Base-by-base conservation (phyloP, 306 rosid genomes). In the Vicia villosa region DNA sequence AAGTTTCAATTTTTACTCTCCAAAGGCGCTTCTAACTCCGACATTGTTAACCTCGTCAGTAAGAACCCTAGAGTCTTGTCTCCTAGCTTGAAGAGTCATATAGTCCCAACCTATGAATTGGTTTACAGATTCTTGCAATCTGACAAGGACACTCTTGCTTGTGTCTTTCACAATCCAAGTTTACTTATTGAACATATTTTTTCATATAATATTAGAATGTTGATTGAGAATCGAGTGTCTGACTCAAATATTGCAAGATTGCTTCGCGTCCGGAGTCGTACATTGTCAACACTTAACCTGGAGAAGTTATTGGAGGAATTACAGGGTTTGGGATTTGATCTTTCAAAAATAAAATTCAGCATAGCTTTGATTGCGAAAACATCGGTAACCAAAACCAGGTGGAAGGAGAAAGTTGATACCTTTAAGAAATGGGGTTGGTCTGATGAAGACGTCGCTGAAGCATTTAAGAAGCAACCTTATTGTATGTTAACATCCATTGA, bases 401-500 rank as follows among this genome's bases (percentile, higher is more conserved):
- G 84, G 86, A 54, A 83, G 11, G 68, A 56, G 8, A 88, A 83
- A 56, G 61, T 81, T 4, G 63, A 77, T 11, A 24, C 57, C 41
- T 85, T 36, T 37, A 81, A 67, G 74, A 75, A 60, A 13, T 88
- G 86, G 88, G 94, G 94, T 12, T 88, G 76, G 76, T 58, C 78
- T 28, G 85, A 85, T 38, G 43, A 75, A 14, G 34, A 30, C 5
- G 7, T 30, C 7, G 5, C 5, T 5, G 7, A 4, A 30, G 34
- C 34, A 30, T 30, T 30, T 30, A 30, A 30, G 5, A 30, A 5
- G 34, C 7, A 30, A 4, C 34, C 34, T 30, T 5, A 5, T 30
- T 30, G 34, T 30, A 30, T 4, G 34, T 4, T 30, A 30, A 30
- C 1, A 30, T 30, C 34, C 6, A 30, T 30, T 30, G 34, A 30